phyloP scores from a whole-genome alignment of 805 yeast species.

The Jamesozyma spencerorum region DNA sequence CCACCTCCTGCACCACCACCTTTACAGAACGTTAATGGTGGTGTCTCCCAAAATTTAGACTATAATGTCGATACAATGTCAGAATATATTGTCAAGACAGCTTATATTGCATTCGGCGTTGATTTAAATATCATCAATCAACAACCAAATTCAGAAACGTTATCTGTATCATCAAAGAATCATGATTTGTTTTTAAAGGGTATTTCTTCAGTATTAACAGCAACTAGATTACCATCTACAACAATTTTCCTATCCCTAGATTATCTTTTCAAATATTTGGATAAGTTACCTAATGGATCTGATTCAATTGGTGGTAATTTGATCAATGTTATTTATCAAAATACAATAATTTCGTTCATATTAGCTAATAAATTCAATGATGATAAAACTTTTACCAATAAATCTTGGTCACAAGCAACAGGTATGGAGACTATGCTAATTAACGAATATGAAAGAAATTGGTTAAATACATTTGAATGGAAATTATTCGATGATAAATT shows the following conservation, averaged over 20 bases:
- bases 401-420: slow-evolving; percentile 95
- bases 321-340: slow-evolving; percentile 39
- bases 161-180: slow-evolving; percentile 20
- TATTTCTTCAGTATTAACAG: slow-evolving; percentile 60
- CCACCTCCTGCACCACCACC: slow-evolving; percentile 5
- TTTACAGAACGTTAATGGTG: slow-evolving; percentile 41
- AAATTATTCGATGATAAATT: slow-evolving; percentile 37
- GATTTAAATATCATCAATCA: slow-evolving; percentile 2
- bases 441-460: slow-evolving; percentile 59
- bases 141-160: slow-evolving; percentile 13
- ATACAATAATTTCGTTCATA: slow-evolving; percentile 60
- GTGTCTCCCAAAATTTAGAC: slow-evolving; percentile 68
- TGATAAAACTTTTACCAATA: slow-evolving; percentile 91
- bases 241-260: slow-evolving; percentile 74
- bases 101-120: slow-evolving; percentile 58
- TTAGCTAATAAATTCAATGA: slow-evolving; percentile 91
- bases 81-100: slow-evolving; percentile 65
- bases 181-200: slow-evolving; percentile 42
- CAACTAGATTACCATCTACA: slow-evolving; percentile 80
- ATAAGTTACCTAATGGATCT: slow-evolving; percentile 30
- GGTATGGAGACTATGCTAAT: slow-evolving; percentile 56
- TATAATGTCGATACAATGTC: slow-evolving; percentile 75
- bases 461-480: slow-evolving; percentile 59
- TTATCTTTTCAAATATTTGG: slow-evolving; percentile 58
- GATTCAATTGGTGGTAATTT: slow-evolving; percentile 24